Percentiles rank a stretch among this genome's conserved stretches.
Conservation (phyloP, 805 yeast species). For the Millerago galiae region DNA sequence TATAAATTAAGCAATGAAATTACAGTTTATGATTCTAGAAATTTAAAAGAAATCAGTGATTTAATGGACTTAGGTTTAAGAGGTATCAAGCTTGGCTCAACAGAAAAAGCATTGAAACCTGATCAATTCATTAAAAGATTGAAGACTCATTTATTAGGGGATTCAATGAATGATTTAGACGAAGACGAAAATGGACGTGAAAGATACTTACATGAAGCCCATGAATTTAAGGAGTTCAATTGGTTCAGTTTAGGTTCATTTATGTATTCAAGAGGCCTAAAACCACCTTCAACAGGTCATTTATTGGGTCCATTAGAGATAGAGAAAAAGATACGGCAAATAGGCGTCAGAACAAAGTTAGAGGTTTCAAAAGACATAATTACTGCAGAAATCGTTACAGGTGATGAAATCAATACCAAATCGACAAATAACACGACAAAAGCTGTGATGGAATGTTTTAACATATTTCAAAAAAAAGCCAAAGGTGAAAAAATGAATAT, state of each 20-base stretch:
- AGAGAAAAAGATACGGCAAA: conserved; percentile 39
- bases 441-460: conserved; percentile 51
- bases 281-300: conserved; percentile 50
- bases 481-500: conserved; percentile 43
- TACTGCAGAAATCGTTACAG: conserved; percentile 50
- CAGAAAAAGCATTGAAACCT: conserved; percentile 42
- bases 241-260: conserved; percentile 57
- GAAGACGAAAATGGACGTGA: conserved; percentile 22
- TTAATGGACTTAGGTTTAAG: conserved; percentile 60
- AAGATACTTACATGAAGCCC: conserved; percentile 20
- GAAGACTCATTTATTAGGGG: conserved; percentile 33
- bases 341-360: conserved; percentile 34
- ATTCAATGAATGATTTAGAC: conserved; percentile 14
- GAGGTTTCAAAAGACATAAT: conserved; percentile 34
- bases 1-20: conserved; percentile 29
- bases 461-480: conserved; percentile 28
- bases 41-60: conserved; percentile 51
- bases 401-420: conserved; percentile 42
- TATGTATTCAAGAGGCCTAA: conserved; percentile 38
- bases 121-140: conserved; percentile 38
- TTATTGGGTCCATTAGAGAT: conserved; percentile 66
- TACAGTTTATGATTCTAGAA: conserved; percentile 62
- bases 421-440: conserved; percentile 58
- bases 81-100: conserved; percentile 51
- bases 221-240: conserved; percentile 40